Conservation (phyloP, 1,139 yeast species). For the Suhomyces bribrorum region DNA sequence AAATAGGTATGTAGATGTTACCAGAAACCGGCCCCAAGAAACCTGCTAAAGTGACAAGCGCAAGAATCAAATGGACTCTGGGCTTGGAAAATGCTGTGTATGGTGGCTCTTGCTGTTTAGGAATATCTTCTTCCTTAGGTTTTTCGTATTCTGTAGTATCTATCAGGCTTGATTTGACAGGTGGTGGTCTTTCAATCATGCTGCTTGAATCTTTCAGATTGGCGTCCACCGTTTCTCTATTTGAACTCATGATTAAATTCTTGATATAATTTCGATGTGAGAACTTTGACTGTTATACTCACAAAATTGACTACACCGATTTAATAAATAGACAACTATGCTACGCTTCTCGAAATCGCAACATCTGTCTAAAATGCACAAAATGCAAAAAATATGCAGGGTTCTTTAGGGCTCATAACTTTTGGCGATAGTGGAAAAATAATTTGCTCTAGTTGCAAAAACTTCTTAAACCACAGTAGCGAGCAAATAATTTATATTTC, state of each 20-base stretch:
- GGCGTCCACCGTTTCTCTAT: background rate
- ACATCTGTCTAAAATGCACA: background rate
- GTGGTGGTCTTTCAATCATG: background rate
- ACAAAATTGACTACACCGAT: background rate
- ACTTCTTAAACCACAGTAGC: background rate
- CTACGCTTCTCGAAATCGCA: background rate
- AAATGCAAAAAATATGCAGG: background rate
- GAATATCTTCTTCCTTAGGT: background rate
- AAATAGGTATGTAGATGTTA: conserved; percentile 57
- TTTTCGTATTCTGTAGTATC: background rate
- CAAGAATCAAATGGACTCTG: conserved; percentile 28
- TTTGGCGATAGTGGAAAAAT: background rate
- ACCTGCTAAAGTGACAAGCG: conserved; percentile 49
- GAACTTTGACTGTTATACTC: background rate
- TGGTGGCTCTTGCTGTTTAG: conserved; percentile 2
- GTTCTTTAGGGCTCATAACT: background rate
- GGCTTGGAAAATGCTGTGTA: conserved; percentile 15
- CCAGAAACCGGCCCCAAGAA: conserved; percentile 63
- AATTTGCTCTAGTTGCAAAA: background rate
- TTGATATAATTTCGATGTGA: too few relatives aligned
- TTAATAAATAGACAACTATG: background rate
- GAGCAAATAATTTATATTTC: background rate
- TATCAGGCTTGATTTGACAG: background rate
- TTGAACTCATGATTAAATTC: too few relatives aligned
- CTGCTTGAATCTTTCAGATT: background rate